A percentile compares a stretch with the other conserved stretches of the same genome.
Evolutionary conservation across 345 rosid species (phyloP).

Genomic region (Populus alba): DNA sequence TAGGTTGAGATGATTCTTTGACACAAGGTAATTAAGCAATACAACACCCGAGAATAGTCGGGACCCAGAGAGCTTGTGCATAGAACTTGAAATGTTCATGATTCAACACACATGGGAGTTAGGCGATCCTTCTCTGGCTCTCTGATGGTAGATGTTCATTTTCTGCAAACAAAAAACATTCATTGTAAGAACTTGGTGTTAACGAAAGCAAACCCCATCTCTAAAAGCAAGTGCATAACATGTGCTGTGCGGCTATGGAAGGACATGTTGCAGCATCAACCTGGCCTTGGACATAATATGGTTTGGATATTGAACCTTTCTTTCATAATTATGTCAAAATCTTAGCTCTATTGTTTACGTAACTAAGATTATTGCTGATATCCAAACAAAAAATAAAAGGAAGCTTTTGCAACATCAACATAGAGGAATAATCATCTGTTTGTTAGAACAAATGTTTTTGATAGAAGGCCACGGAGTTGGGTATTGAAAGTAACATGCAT

Average conservation of each 20-base stretch:
- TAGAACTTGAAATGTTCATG: conserved; percentile 25
- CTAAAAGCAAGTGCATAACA: background rate
- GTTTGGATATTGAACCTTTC: too few relatives aligned
- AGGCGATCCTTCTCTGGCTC: conserved; percentile 87
- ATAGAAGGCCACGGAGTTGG: conserved; percentile 68
- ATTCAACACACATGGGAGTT: conserved; percentile 61
- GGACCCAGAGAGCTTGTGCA: conserved; percentile 80
- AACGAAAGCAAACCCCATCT: background rate
- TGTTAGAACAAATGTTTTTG: conserved; percentile 78
- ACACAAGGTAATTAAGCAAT: background rate
- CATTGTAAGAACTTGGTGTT: background rate
- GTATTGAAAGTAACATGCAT: conserved; percentile 13
- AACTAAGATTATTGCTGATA: too few relatives aligned
- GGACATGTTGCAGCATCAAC: conserved; percentile 7
- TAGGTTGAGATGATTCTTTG: too few relatives aligned
- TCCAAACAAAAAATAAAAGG: too few relatives aligned
- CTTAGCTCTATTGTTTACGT: too few relatives aligned
- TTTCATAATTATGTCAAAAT: too few relatives aligned
- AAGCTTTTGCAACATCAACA: background rate
- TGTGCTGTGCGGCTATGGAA: background rate
- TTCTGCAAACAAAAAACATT: conserved; percentile 45
- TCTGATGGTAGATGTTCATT: conserved; percentile 74
- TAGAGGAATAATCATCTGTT: conserved; percentile 57
- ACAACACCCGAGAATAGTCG: conserved; percentile 74
- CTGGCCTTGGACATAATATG: too few relatives aligned